A percentile compares a stretch with the other conserved stretches of the same genome.
These are phyloP conservation scores for Cicer chorassanicum DNA, from an alignment of 306 rosid species.

Conservation along the genomic window DNA sequence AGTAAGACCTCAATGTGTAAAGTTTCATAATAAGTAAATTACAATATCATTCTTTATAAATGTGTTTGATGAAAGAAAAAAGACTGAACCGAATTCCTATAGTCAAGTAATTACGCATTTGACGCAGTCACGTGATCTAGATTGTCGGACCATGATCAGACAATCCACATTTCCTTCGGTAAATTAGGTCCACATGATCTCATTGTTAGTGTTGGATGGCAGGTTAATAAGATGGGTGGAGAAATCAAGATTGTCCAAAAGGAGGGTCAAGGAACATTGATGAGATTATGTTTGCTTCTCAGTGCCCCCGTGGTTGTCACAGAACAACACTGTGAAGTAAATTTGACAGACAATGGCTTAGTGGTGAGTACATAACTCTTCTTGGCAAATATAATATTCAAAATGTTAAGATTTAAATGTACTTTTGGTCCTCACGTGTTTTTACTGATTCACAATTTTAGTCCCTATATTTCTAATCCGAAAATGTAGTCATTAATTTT, in stretches of 20 bases:
- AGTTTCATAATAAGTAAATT: constrained; percentile 32
- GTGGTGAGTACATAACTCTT: constrained; percentile 67
- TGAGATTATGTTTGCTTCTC: constrained; percentile 79
- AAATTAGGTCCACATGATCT: constrained; percentile 34
- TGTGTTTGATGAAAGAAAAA: neutral
- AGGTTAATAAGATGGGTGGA: constrained; percentile 99
- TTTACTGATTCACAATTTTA: too few relatives aligned
- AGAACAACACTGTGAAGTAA: constrained; percentile 69
- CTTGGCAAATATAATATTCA: constrained; percentile 16
- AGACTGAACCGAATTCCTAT: neutral
- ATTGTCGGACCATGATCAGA: neutral
- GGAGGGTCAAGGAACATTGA: constrained; percentile 85
- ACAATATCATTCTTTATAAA: neutral
- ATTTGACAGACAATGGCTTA: constrained; percentile 63
- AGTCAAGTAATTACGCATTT: neutral
- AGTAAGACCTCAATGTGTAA: constrained; percentile 44
- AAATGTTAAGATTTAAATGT: neutral
- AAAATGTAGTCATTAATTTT: too few relatives aligned
- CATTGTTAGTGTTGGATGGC: constrained; percentile 38
- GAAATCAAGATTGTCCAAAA: constrained; percentile 87
- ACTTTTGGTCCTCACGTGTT: too few relatives aligned
- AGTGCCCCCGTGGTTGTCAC: constrained; percentile 66
- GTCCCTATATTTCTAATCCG: too few relatives aligned
- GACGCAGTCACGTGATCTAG: neutral
- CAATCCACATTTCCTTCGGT: neutral